Conservation (phyloP, 2,329 filamentous ascomycete genomes). For the Fusarium sp. region DNA sequence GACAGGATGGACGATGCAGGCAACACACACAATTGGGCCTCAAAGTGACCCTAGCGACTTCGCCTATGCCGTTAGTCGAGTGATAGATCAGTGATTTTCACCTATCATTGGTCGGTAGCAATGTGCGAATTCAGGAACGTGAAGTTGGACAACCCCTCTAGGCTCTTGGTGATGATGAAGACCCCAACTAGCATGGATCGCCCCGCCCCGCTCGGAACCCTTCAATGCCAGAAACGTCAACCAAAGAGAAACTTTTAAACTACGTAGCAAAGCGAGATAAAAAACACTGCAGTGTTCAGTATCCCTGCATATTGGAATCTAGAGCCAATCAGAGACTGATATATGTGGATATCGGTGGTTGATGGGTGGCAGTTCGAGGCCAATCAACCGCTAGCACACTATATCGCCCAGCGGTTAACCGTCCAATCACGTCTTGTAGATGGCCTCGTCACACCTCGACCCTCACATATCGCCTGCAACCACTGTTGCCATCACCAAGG, state of each 20-base stretch:
- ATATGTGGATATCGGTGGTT: constrained; percentile 39
- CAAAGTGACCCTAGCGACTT: constrained; percentile 25
- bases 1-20: constrained; percentile 30
- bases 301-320: constrained; percentile 25
- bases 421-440: constrained; percentile 57
- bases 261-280: constrained; percentile 7
- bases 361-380: constrained; percentile 27
- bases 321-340: constrained; percentile 24
- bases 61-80: constrained; percentile 16
- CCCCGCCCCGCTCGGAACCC: constrained; percentile 32
- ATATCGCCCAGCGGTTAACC: constrained; percentile 55
- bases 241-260: constrained; percentile 23
- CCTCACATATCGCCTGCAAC: constrained; percentile 46
- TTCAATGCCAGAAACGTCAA: constrained; percentile 6
- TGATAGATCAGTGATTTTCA: constrained; percentile 10
- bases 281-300: constrained; percentile 16
- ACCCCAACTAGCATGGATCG: constrained; percentile 18
- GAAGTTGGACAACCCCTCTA: constrained; percentile 24
- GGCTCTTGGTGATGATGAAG: constrained; percentile 20
- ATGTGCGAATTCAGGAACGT: constrained; percentile 36
- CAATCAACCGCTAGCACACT: constrained; percentile 42
- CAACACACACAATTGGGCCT: constrained; percentile 42
- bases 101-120: constrained; percentile 14
- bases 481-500: constrained; percentile 48
- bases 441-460: constrained; percentile 40